Evolutionary conservation across 805 yeast species (phyloP).

Genomic region (Spathaspora sp.): DNA sequence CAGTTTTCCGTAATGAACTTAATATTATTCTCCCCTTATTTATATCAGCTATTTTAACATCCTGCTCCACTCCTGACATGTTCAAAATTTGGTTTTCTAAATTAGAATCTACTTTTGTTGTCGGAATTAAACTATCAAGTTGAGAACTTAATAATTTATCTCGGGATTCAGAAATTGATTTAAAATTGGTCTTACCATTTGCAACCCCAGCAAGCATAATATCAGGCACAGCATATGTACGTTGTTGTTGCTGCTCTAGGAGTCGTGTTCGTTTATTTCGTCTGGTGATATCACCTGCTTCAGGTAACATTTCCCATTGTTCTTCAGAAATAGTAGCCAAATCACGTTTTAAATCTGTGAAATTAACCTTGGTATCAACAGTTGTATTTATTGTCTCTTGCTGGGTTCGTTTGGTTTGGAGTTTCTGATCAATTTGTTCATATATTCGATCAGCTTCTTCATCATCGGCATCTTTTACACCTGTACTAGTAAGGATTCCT

Average conservation of each 20-base stretch:
- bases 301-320: constrained; percentile 83
- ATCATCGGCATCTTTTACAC: constrained; percentile 47
- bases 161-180: constrained; percentile 59
- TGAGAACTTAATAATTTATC: constrained; percentile 55
- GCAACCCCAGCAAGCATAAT: constrained; percentile 41
- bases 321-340: constrained; percentile 56
- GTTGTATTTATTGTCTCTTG: constrained; percentile 5
- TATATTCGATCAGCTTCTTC: constrained; percentile 76
- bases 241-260: constrained; percentile 55
- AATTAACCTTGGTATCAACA: constrained; percentile 36
- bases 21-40: constrained; percentile 53
- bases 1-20: constrained; percentile 63
- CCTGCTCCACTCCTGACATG: constrained; percentile 5
- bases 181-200: constrained; percentile 37
- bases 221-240: constrained; percentile 86
- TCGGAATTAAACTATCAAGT: constrained; percentile 37
- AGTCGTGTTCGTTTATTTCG: constrained; percentile 69
- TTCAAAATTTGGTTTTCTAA: constrained; percentile 17
- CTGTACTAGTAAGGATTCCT: constrained; percentile 25
- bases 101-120: constrained; percentile 8
- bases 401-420: constrained; percentile 14
- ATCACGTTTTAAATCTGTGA: constrained; percentile 64
- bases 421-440: constrained; percentile 58
- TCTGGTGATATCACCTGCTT: constrained; percentile 82
- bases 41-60: constrained; percentile 6